phyloP scores from a whole-genome alignment of 75 land plant species.

The Sequoiadendron giganteum region DNA sequence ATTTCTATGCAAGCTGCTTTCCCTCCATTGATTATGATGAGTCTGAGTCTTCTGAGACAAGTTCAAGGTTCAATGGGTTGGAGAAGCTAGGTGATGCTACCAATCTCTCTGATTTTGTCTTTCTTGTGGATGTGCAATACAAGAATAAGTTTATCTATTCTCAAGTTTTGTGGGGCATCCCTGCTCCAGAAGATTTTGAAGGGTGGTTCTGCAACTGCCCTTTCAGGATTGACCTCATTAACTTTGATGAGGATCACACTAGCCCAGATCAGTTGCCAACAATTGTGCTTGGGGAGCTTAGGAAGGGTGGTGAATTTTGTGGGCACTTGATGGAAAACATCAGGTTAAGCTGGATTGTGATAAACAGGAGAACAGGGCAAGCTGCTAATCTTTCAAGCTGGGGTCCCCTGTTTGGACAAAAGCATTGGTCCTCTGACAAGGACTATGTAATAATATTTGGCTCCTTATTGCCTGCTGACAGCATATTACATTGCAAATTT shows the following conservation, averaged over 20 bases:
- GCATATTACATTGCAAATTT: neutral
- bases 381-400: constrained; percentile 38
- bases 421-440: constrained; percentile 30
- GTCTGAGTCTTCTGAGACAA: neutral
- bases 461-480: constrained; percentile 20
- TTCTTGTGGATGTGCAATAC: constrained; percentile 32
- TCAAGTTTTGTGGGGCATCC: constrained; percentile 21
- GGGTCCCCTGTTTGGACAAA: constrained; percentile 26
- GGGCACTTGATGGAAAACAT: constrained; percentile 22
- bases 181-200: constrained; percentile 14
- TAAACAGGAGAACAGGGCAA: constrained; percentile 23
- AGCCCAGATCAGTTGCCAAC: neutral
- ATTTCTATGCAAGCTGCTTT: constrained; percentile 24
- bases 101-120: constrained; percentile 14
- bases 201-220: constrained; percentile 43
- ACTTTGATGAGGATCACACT: constrained; percentile 12
- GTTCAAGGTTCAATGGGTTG: neutral
- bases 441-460: constrained; percentile 27
- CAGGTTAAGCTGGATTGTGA: constrained; percentile 37
- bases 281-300: constrained; percentile 10
- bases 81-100: neutral
- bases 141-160: constrained; percentile 22
- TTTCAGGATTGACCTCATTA: constrained; percentile 32
- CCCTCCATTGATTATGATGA: constrained; percentile 11
- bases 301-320: constrained; percentile 24